Conservation (phyloP, 345 rosid species). For the Rhodomyrtus tomentosa region DNA sequence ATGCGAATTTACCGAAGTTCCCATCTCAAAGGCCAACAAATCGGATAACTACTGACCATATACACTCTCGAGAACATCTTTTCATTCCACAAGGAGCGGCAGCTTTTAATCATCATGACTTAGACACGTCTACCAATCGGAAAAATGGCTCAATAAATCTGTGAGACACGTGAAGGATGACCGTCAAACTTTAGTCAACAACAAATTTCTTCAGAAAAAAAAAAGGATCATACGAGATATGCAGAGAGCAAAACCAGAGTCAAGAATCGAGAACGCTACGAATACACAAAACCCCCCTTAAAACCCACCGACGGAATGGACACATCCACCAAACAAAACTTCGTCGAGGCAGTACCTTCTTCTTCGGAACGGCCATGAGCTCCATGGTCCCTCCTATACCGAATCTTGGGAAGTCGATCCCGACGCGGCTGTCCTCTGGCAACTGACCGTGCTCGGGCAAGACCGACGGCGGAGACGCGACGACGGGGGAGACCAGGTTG, state of each 20-base stretch:
- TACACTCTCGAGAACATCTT: neutral
- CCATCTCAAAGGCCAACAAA: neutral
- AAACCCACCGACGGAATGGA: neutral
- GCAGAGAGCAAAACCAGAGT: neutral
- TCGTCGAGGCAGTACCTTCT: slow-evolving; percentile 26
- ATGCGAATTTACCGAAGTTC: neutral
- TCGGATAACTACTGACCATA: neutral
- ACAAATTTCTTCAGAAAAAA: neutral
- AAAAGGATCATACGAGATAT: neutral
- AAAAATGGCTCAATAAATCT: neutral
- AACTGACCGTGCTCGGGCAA: slow-evolving; percentile 31
- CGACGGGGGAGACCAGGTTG: neutral
- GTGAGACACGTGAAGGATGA: neutral
- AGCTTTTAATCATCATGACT: neutral
- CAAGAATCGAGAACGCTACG: neutral
- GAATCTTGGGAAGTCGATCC: slow-evolving; percentile 33
- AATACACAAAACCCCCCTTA: neutral
- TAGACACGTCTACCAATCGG: neutral
- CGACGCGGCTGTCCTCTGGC: slow-evolving; percentile 13
- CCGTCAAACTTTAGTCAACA: neutral
- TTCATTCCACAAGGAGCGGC: neutral
- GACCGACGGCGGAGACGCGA: slow-evolving; percentile 1
- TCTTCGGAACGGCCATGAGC: slow-evolving; percentile 93
- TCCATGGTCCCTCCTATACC: slow-evolving; percentile 55
- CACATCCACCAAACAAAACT: neutral